phyloP scores from a whole-genome alignment of 768 basidiomycete genomes.

The Podaxis sp. region DNA sequence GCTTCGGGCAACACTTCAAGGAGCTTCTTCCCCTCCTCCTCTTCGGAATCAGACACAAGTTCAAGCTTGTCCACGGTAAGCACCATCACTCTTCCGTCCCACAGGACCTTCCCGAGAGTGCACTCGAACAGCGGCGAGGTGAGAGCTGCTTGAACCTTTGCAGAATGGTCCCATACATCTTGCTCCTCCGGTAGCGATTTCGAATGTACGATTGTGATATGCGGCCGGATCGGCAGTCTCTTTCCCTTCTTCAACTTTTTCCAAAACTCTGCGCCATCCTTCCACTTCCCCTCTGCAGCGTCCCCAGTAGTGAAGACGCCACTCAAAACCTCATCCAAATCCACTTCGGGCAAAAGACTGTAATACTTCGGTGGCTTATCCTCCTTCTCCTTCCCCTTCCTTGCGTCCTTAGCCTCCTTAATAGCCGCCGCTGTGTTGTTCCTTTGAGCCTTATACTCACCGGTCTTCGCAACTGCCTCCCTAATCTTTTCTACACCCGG shows the following conservation, averaged over 20 bases:
- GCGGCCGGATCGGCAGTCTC: conserved; percentile 63
- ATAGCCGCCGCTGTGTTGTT: conserved; percentile 22
- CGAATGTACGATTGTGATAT: conserved; percentile 84
- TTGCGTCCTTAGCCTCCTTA: conserved; percentile 30
- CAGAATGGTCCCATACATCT: conserved; percentile 51
- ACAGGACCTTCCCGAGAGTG: conserved; percentile 61
- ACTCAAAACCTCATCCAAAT: conserved; percentile 51
- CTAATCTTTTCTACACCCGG: conserved; percentile 59
- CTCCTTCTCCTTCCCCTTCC: conserved; percentile 33
- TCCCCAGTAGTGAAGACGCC: conserved; percentile 33
- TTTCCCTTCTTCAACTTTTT: conserved; percentile 37
- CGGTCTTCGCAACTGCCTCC: conserved; percentile 50
- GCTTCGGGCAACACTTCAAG: conserved; percentile 44
- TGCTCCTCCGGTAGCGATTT: conserved; percentile 34
- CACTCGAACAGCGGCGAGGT: conserved; percentile 59
- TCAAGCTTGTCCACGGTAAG: conserved; percentile 64
- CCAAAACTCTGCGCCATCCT: conserved; percentile 45
- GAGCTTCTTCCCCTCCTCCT: conserved; percentile 44
- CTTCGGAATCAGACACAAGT: conserved; percentile 19
- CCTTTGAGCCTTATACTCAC: conserved; percentile 30
- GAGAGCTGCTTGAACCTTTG: conserved; percentile 33
- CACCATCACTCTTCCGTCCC: conserved; percentile 82
- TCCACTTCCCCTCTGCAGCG: conserved; percentile 23
- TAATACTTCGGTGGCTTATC: conserved; percentile 62
- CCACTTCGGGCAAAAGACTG: conserved; percentile 73